A percentile compares a stretch with the other conserved stretches of the same genome.
These are phyloP conservation scores for Coprinellus aureogranulatus DNA, from an alignment of 768 basidiomycete genomes.

Conservation along the genomic window DNA sequence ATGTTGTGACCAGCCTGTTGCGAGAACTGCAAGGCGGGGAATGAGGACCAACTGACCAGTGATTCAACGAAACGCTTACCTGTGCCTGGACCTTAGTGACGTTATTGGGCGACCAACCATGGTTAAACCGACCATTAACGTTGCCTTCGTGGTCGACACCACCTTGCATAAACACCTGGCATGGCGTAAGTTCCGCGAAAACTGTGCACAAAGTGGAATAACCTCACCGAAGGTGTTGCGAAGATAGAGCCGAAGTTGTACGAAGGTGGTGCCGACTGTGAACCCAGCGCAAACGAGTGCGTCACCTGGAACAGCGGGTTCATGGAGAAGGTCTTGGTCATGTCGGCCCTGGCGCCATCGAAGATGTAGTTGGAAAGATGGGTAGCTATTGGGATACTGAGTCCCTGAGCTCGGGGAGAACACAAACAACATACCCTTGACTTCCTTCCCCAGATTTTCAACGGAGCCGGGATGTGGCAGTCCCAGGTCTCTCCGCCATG, in stretches of 20 bases:
- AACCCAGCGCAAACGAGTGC: conserved; percentile 91
- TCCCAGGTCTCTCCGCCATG: conserved; percentile 79
- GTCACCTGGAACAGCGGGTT: conserved; percentile 98
- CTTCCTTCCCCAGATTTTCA: conserved; percentile 91
- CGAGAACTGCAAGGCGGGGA: conserved; percentile 55
- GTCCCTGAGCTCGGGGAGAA: not conserved
- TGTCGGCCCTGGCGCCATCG: conserved; percentile 95
- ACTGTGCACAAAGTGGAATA: conserved; percentile 6
- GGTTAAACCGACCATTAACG: conserved; percentile 84
- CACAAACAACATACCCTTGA: conserved; percentile 61
- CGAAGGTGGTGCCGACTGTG: conserved; percentile 75
- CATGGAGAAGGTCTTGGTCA: conserved; percentile 88
- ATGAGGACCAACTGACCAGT: not conserved
- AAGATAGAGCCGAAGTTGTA: conserved; percentile 96
- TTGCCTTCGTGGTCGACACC: conserved; percentile 92
- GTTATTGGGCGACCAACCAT: conserved; percentile 76
- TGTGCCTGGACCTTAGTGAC: conserved; percentile 87
- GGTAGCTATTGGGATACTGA: conserved; percentile 54
- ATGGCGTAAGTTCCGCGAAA: conserved; percentile 18
- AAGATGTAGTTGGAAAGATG: conserved; percentile 94
- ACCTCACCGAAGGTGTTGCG: conserved; percentile 71
- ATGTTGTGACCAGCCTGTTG: conserved; percentile 79
- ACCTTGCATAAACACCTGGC: conserved; percentile 87
- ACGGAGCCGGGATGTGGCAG: conserved; percentile 90
- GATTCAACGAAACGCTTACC: conserved; percentile 43